These are phyloP conservation scores for Ophiognomonia clavigignenti-juglandacearum DNA, from an alignment of 2,329 filamentous ascomycete species.

Conservation along the genomic window DNA sequence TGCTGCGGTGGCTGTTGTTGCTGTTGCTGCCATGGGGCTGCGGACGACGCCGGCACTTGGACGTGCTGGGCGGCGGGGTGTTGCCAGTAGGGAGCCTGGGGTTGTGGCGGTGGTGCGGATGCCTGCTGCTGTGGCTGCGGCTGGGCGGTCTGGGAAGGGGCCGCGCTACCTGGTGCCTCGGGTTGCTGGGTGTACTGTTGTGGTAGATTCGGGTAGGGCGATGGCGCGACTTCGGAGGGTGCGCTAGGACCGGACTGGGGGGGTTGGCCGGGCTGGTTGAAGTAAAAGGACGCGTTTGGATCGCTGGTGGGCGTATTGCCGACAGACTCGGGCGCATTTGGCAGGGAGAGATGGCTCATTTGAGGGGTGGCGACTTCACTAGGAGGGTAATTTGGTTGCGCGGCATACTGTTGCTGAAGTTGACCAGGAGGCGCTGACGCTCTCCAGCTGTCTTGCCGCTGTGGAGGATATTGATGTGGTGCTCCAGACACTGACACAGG, in stretches of 20 bases:
- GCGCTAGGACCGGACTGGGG: constrained; percentile 31
- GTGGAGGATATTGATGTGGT: constrained; percentile 39
- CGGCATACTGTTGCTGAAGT: constrained; percentile 31
- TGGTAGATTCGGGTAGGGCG: constrained; percentile 49
- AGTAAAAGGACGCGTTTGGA: constrained; percentile 55
- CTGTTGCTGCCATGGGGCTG: constrained; percentile 32
- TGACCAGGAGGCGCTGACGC: constrained; percentile 33
- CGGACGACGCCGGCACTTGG: constrained; percentile 34
- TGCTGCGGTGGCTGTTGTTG: constrained; percentile 20
- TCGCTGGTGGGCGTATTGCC: constrained; percentile 38
- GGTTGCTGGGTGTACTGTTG: constrained; percentile 21
- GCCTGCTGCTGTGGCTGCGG: constrained; percentile 26
- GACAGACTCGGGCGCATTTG: constrained; percentile 27
- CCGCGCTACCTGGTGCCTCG: constrained; percentile 29
- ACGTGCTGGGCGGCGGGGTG: constrained; percentile 36
- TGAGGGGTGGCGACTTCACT: constrained; percentile 27
- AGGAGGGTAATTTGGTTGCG: constrained; percentile 27
- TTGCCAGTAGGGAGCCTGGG: constrained; percentile 46
- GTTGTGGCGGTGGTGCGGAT: constrained; percentile 22
- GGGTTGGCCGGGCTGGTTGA: constrained; percentile 34
- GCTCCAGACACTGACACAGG: constrained; percentile 35
- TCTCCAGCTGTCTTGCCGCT: constrained; percentile 49
- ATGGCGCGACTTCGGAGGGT: constrained; percentile 37
- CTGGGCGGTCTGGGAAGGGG: constrained; percentile 19
- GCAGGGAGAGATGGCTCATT: constrained; percentile 26